Evolutionary conservation across 176 grass and related monocot species (phyloP), one percentile per base, ranked within the genome.

Genomic region (Saccharum spontaneum): DNA sequence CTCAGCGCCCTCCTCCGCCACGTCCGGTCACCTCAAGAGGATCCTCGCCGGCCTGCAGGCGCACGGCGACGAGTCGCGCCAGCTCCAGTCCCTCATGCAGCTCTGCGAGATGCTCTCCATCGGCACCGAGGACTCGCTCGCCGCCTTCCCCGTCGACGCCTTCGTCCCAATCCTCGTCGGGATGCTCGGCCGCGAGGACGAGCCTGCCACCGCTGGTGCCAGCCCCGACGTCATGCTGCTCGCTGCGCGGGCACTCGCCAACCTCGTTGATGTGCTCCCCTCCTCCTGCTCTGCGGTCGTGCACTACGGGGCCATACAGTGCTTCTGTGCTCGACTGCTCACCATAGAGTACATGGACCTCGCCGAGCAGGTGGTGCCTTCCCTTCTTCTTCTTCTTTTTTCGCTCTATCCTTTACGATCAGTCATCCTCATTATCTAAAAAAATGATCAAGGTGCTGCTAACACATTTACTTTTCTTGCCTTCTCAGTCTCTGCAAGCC

Each of bases 271-370:
- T 17, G 92, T 95, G 52, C 80, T 98, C 7, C 95, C 95, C 1
- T 95, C 92, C 2, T 88, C 95, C 5, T 98, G 92, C 71, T 88
- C 92, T 1, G 87, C 92, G 34, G 95, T 98, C 48, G 95, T 98
- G 59, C 95, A 92, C 79, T 95, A 95, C 57, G 90, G 89, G 11
- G 95, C 95, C 17, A 89, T 98, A n/a, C 92, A 91, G 2, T 93
- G 90, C 46, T 95, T 98, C 60, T 98, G 95, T 40, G 92, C 95
- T 43, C 90, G 92, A 1, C 89, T 98, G 15, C 89, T 98, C 68
- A 93, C 95, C 17, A 98, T 98, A 28, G 95, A 98, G 73, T 98
- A 98, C 89, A 94, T 98, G 92, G 95, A 98, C 85, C 87, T 98
- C 9, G 95, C 95, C 17, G 95, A 98, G 87, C 95, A 98, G 92